A percentile compares a stretch with the other conserved stretches of the same genome.
phyloP scores from a whole-genome alignment of 2,329 filamentous ascomycete genomes.

The Juglanconis sp. region DNA sequence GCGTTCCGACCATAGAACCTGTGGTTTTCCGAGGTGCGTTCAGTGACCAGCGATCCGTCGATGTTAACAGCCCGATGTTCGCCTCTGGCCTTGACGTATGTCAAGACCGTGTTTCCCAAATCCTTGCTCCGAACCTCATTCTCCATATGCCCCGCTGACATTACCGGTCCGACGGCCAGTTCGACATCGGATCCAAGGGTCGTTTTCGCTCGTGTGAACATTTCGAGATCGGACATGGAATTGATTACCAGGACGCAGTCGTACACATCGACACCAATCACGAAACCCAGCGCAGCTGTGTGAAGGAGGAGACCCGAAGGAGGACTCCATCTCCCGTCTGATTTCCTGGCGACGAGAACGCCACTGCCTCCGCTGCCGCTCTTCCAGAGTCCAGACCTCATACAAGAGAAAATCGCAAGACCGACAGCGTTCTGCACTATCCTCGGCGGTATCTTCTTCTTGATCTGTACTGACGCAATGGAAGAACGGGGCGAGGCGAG shows the following conservation, averaged over 20 bases:
- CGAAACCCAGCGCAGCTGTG: constrained; percentile 82
- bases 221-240: constrained; percentile 76
- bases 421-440: constrained; percentile 88
- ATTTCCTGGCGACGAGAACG: constrained; percentile 77
- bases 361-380: constrained; percentile 89
- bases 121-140: constrained; percentile 50
- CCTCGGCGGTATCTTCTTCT: constrained; percentile 79
- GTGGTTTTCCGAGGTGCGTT: constrained; percentile 58
- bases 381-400: constrained; percentile 89
- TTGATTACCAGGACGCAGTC: constrained; percentile 94
- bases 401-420: constrained; percentile 90
- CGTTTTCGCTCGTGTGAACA: constrained; percentile 74
- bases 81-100: constrained; percentile 57
- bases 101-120: constrained; percentile 52
- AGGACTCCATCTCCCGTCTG: constrained; percentile 86
- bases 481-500: constrained; percentile 12
- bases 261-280: constrained; percentile 91
- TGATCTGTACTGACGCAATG: constrained; percentile 37
- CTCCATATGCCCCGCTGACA: constrained; percentile 49
- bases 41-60: constrained; percentile 54
- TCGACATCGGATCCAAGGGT: constrained; percentile 80
- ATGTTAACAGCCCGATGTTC: constrained; percentile 54
- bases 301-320: constrained; percentile 89
- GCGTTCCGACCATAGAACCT: constrained; percentile 52
- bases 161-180: constrained; percentile 72